phyloP scores from a whole-genome alignment of 2,329 filamentous ascomycete species.

The Dactylellina drechsleri region DNA sequence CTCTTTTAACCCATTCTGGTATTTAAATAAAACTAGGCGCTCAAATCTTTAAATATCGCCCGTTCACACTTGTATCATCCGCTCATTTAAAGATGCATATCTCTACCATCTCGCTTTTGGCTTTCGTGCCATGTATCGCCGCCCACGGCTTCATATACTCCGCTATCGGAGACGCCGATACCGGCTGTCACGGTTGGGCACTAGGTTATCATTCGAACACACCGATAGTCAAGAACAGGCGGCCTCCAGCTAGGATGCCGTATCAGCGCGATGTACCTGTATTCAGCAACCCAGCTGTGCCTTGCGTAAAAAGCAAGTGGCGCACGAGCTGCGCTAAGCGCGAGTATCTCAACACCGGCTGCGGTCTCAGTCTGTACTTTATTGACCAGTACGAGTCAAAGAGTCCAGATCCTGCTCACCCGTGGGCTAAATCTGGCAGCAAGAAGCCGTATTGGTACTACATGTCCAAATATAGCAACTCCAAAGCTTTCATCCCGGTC shows the following conservation, averaged over 20 bases:
- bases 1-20: no score
- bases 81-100: slow-evolving; percentile 4
- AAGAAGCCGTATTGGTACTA: slow-evolving; percentile 23
- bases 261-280: slow-evolving; percentile 27
- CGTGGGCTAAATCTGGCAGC: neutral
- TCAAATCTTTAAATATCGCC: no score
- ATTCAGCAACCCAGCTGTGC: slow-evolving; percentile 25
- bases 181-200: slow-evolving; percentile 9
- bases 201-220: slow-evolving; percentile 20
- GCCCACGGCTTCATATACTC: slow-evolving; percentile 26
- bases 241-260: neutral
- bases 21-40: no score
- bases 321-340: slow-evolving; percentile 8
- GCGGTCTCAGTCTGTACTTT: slow-evolving; percentile 21
- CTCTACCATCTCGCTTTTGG: slow-evolving; percentile 10
- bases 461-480: slow-evolving; percentile 14
- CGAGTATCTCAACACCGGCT: slow-evolving; percentile 5
- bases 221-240: neutral
- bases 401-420: neutral
- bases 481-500: slow-evolving; percentile 5
- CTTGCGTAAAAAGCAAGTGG: slow-evolving; percentile 11
- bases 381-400: slow-evolving; percentile 13
- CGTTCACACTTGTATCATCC: no score
- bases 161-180: slow-evolving; percentile 12
- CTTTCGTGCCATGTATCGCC: slow-evolving; percentile 5